A percentile compares a stretch with the other conserved stretches of the same genome.
These are phyloP conservation scores for Cymbidium sinense DNA, from an alignment of 106 monocot genomes.

Conservation along the genomic window DNA sequence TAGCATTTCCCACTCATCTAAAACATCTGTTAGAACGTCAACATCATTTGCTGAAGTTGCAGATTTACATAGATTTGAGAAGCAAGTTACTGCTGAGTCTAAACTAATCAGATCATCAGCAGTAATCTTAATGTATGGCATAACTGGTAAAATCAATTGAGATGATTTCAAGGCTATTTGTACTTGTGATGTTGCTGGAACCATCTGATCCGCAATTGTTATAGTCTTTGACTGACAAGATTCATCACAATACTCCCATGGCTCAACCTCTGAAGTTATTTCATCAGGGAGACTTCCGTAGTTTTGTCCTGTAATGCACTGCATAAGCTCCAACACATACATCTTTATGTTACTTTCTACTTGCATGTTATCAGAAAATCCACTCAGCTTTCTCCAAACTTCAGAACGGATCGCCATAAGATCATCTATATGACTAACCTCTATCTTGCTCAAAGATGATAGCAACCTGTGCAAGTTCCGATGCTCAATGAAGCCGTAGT, in stretches of 20 bases:
- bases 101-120: conserved; percentile 50
- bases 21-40: conserved; percentile 40
- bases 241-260: conserved; percentile 81
- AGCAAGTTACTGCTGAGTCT: conserved; percentile 71
- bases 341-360: conserved; percentile 46
- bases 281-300: conserved; percentile 37
- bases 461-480: conserved; percentile 43
- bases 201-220: conserved; percentile 12
- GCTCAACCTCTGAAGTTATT: conserved; percentile 41
- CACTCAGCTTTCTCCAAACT: conserved; percentile 64
- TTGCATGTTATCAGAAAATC: conserved; percentile 59
- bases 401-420: conserved; percentile 46
- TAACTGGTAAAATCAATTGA: conserved; percentile 38
- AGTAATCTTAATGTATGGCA: conserved; percentile 41
- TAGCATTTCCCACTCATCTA: conserved; percentile 83
- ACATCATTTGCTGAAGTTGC: conserved; percentile 36
- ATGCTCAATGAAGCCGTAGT: conserved; percentile 15
- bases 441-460: conserved; percentile 58
- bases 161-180: conserved; percentile 75
- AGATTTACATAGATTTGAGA: conserved; percentile 42
- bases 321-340: conserved; percentile 79
- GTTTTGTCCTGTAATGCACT: conserved; percentile 59
- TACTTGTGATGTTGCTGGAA: conserved; percentile 40
- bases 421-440: conserved; percentile 31
- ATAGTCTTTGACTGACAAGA: conserved; percentile 14